A percentile compares a stretch with the other conserved stretches of the same genome.
These are phyloP conservation scores for Colletotrichum horii DNA, from an alignment of 2,329 filamentous ascomycete genomes.

Conservation along the genomic window DNA sequence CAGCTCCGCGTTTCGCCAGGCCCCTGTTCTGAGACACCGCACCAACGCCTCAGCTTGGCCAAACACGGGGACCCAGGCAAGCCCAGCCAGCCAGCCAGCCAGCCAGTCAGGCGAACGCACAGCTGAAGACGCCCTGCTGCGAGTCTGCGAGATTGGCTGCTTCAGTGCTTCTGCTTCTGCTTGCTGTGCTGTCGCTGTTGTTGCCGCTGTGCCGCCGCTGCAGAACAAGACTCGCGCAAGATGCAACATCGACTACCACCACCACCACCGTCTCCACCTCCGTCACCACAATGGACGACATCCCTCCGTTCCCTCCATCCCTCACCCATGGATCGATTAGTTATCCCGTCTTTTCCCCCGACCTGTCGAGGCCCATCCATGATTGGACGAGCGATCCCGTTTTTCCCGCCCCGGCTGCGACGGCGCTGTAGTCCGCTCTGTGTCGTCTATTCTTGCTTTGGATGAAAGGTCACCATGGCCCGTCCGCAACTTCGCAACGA, in stretches of 20 bases:
- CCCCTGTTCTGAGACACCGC: slow-evolving; percentile 21
- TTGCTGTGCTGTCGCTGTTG: neutral
- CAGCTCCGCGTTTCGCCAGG: neutral
- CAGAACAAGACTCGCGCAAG: neutral
- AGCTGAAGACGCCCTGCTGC: neutral
- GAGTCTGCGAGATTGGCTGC: neutral
- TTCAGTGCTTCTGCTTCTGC: neutral
- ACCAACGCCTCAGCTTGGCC: slow-evolving; percentile 14
- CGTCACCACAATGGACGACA: neutral
- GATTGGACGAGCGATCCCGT: neutral
- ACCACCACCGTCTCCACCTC: neutral
- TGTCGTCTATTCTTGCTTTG: slow-evolving; percentile 19
- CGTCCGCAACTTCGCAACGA: slow-evolving; percentile 12
- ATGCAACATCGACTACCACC: neutral
- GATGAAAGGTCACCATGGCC: neutral
- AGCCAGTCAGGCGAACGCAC: neutral
- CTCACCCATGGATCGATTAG: neutral
- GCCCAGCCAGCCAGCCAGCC: neutral
- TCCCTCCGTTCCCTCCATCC: neutral
- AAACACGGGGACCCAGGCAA: neutral
- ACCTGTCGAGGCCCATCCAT: neutral
- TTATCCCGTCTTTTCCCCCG: neutral
- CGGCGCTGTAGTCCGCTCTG: neutral
- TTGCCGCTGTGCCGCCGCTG: neutral
- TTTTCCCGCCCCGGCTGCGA: neutral